A percentile compares a stretch with the other conserved stretches of the same genome.
Evolutionary conservation across 768 basidiomycete genomes (phyloP).

Genomic region (Mrakia gelida): DNA sequence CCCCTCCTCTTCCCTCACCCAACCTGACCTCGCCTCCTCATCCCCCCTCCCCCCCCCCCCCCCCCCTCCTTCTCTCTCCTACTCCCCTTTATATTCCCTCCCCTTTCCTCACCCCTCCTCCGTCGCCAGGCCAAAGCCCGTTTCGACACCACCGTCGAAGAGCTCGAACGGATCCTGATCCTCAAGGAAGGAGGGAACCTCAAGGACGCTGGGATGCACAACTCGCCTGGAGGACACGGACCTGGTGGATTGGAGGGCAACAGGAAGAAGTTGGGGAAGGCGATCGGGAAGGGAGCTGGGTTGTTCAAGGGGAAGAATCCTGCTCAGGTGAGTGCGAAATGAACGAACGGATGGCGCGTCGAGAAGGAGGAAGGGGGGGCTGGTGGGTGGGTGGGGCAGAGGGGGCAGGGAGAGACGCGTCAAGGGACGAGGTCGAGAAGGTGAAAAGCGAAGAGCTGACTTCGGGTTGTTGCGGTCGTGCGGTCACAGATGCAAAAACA

Average conservation of each 20-base stretch:
- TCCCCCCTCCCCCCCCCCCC: too few relatives aligned
- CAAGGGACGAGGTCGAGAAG: too few relatives aligned
- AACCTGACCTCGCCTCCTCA: too few relatives aligned
- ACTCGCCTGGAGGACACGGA: conserved; percentile 43
- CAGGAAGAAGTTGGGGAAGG: conserved; percentile 82
- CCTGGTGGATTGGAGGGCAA: conserved; percentile 51
- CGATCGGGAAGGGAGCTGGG: conserved; percentile 73
- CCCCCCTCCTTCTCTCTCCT: too few relatives aligned
- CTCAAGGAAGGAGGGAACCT: conserved; percentile 93
- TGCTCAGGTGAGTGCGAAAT: conserved; percentile 57
- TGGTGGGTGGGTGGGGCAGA: too few relatives aligned
- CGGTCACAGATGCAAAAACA: conserved; percentile 69
- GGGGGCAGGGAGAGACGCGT: too few relatives aligned
- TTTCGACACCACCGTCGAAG: conserved; percentile 84
- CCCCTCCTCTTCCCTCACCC: too few relatives aligned
- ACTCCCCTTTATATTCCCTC: too few relatives aligned
- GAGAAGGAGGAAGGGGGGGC: too few relatives aligned
- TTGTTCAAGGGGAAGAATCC: conserved; percentile 90
- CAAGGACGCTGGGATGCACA: conserved; percentile 59
- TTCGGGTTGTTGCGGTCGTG: not conserved
- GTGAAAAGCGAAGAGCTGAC: not conserved
- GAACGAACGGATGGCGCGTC: too few relatives aligned
- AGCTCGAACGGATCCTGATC: conserved; percentile 82
- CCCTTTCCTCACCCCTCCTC: not conserved
- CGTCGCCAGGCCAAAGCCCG: conserved; percentile 60